Evolutionary conservation across 75 land plant species (phyloP), one percentile per base, ranked within the genome.

Genomic region (Pseudotsuga menziesii): DNA sequence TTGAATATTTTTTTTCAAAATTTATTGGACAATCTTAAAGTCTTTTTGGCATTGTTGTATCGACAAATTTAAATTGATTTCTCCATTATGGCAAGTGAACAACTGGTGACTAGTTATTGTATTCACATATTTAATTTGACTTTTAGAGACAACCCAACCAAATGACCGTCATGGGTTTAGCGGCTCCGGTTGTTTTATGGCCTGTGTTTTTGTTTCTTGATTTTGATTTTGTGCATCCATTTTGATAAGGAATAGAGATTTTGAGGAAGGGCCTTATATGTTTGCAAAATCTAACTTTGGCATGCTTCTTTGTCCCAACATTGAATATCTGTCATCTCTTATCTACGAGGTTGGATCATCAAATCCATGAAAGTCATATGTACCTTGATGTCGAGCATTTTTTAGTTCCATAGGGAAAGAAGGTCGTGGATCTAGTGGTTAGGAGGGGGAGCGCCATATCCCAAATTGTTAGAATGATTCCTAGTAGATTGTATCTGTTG

Each of bases 391-490:
- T 56, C 12, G 12, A 13, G 22, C 88, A 86, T 25, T 86, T 80
- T 63, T 29, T 79, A 19, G 82, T 86, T 4, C 88, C 88, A 0
- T 26, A 75, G 4, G 80, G 80, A 6, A 56, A 22, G 14, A 29
- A 72, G 3, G 88, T 82, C 5, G 59, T 86, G 11, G 88, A 86
- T 56, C 80, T 86, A 0, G 79, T 86, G 14, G 82, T 69, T 2
- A 82, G 82, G 41, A 76, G 73, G 56, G 81, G 76, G 44, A 77
- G 83, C 56, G 77, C 78, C 20, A 79, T 86, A 12, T 76, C 80
- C 2, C 88, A 86, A 32, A 52, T 78, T 2, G 79, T 58, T 11
- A 36, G 80, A 11, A 81, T 82, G 48, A 64, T 76, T 39, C 81
- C 82, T 0, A 85, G 85, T 15, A 61, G 56, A 58, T 61, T 64